Conservation (phyloP, 1,139 yeast species). For the Yamadazyma dushanensis region DNA sequence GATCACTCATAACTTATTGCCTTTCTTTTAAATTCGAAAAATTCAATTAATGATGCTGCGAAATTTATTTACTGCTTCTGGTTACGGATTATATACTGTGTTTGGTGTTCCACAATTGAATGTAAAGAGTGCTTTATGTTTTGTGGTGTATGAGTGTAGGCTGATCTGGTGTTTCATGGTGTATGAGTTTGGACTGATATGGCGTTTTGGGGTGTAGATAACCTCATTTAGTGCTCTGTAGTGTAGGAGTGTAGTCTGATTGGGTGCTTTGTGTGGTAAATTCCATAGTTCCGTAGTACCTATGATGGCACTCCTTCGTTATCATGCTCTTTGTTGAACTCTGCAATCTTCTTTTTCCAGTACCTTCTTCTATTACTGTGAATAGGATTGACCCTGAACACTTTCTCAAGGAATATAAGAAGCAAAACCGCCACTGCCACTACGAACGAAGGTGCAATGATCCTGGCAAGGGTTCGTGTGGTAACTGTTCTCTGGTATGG, state of each 20-base stretch:
- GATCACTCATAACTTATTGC: slow-evolving; percentile 41
- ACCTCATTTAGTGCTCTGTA: too few species aligned
- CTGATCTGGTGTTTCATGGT: too few species aligned
- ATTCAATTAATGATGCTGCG: neutral
- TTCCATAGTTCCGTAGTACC: too few species aligned
- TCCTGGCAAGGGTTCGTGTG: slow-evolving; percentile 55
- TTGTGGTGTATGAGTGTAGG: too few species aligned
- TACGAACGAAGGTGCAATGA: slow-evolving; percentile 66
- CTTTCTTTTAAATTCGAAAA: slow-evolving; percentile 3
- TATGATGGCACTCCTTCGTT: slow-evolving; percentile 49
- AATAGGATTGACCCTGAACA: slow-evolving; percentile 35
- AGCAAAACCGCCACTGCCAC: slow-evolving; percentile 53
- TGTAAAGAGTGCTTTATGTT: too few species aligned
- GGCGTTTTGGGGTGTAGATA: too few species aligned
- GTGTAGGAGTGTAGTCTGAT: too few species aligned
- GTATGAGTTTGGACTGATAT: too few species aligned
- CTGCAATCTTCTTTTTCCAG: slow-evolving; percentile 39
- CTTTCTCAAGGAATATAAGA: slow-evolving; percentile 38
- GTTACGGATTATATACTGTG: too few species aligned
- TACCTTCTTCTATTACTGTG: slow-evolving; percentile 42
- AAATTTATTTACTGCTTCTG: too few species aligned
- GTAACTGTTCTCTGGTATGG: slow-evolving; percentile 67
- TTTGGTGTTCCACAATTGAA: too few species aligned
- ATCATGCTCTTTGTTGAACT: slow-evolving; percentile 38
- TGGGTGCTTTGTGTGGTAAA: too few species aligned